A percentile compares a stretch with the other conserved stretches of the same genome.
Evolutionary conservation across 495 filamentous ascomycete genomes (phyloP).

Genomic region (Hypoxylon subgilvum): DNA sequence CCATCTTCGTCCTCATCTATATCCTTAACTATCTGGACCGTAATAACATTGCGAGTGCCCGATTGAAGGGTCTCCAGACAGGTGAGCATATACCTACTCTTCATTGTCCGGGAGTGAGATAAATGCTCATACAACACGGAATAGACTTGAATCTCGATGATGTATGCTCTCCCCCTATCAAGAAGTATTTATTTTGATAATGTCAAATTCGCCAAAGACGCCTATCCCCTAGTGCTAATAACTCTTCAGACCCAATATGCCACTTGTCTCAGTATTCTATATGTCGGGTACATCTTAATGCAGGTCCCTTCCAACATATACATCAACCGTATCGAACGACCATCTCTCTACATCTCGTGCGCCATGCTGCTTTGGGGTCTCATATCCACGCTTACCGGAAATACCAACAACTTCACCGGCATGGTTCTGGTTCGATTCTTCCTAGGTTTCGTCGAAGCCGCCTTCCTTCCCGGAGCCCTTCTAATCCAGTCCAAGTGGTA

Average conservation of each 20-base stretch:
- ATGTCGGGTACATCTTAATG: constrained; percentile 63
- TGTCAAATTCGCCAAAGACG: no score
- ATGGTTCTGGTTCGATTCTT: constrained; percentile 71
- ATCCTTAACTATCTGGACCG: constrained; percentile 83
- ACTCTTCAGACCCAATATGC: constrained; percentile 44
- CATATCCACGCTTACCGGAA: constrained; percentile 66
- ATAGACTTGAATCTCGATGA: constrained; percentile 42
- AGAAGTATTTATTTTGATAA: neutral
- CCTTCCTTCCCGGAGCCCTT: constrained; percentile 53
- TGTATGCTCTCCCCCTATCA: constrained; percentile 7
- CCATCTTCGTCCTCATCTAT: constrained; percentile 60
- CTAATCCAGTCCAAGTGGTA: constrained; percentile 64
- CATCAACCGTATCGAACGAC: constrained; percentile 49
- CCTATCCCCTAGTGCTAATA: neutral
- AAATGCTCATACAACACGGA: constrained; percentile 4
- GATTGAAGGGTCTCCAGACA: constrained; percentile 53
- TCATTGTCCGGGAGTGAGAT: neutral
- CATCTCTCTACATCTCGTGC: constrained; percentile 53
- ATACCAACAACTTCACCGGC: constrained; percentile 63
- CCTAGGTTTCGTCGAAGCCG: constrained; percentile 65
- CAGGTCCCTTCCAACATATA: constrained; percentile 52
- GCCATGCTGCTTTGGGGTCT: constrained; percentile 73
- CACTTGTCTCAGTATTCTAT: constrained; percentile 51
- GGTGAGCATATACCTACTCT: constrained; percentile 30
- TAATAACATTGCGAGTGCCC: constrained; percentile 57